Conservation (phyloP, 257 asterid species). For the Solanum phureja region DNA sequence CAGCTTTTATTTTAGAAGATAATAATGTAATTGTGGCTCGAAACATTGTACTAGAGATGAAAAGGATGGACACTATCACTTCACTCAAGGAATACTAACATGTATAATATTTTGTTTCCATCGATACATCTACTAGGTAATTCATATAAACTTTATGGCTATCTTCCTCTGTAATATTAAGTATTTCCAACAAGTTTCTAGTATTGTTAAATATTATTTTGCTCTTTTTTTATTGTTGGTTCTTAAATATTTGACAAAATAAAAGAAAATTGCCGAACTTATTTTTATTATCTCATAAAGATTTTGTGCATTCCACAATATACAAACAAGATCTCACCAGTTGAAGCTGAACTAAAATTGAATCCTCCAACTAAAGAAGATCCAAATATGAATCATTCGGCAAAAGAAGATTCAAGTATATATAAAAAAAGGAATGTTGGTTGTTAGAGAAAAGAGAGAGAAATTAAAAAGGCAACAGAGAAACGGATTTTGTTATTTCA, state of each 20-base stretch:
- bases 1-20: too few species aligned
- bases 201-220: neutral
- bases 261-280: neutral
- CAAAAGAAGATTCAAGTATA: too few species aligned
- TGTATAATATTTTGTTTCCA: neutral
- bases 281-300: neutral
- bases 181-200: neutral
- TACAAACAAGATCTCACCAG: neutral
- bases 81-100: neutral
- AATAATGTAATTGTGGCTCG: neutral
- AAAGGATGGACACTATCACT: neutral
- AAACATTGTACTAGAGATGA: neutral
- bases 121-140: neutral
- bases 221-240: neutral
- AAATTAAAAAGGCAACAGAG: neutral
- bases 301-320: neutral
- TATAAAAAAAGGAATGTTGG: neutral
- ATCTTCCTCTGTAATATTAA: neutral
- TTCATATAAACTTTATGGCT: neutral
- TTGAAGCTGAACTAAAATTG: neutral
- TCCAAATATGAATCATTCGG: neutral
- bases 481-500: neutral
- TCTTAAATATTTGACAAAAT: neutral
- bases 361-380: neutral
- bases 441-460: neutral